Conservation (phyloP, 2,329 filamentous ascomycete genomes). For the Magnaporthiopsis incrustans region DNA sequence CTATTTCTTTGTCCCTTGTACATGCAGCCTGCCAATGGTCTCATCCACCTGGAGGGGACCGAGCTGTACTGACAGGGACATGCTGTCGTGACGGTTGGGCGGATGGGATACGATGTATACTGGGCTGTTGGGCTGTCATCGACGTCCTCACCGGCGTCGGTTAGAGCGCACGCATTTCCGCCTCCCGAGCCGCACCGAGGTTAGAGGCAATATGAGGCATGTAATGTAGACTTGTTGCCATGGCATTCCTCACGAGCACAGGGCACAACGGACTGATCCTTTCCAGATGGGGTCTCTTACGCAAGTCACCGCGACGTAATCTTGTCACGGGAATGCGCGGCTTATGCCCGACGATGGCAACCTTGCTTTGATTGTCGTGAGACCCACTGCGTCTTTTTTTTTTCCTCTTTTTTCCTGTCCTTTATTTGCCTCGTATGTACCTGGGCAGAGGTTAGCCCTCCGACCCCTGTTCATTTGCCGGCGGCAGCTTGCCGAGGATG, state of each 20-base stretch:
- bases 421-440: background rate
- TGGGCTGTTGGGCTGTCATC: background rate
- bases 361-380: background rate
- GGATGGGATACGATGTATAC: background rate
- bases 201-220: background rate
- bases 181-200: background rate
- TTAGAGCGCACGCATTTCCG: background rate
- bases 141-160: background rate
- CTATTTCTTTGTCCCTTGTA: background rate
- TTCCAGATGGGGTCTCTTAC: background rate
- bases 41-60: constrained; percentile 53
- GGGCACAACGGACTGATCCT: background rate
- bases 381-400: constrained; percentile 9
- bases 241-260: background rate
- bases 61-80: constrained; percentile 24
- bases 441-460: background rate
- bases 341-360: constrained; percentile 10
- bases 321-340: background rate
- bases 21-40: constrained; percentile 52
- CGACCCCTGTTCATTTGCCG: background rate
- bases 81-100: background rate
- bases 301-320: background rate
- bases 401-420: background rate
- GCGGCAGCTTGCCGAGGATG: background rate
- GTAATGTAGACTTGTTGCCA: background rate